A percentile compares a stretch with the other conserved stretches of the same genome.
Evolutionary conservation across 1,284 basidiomycete genomes (phyloP).

Genomic region (Ustilago tritici): DNA sequence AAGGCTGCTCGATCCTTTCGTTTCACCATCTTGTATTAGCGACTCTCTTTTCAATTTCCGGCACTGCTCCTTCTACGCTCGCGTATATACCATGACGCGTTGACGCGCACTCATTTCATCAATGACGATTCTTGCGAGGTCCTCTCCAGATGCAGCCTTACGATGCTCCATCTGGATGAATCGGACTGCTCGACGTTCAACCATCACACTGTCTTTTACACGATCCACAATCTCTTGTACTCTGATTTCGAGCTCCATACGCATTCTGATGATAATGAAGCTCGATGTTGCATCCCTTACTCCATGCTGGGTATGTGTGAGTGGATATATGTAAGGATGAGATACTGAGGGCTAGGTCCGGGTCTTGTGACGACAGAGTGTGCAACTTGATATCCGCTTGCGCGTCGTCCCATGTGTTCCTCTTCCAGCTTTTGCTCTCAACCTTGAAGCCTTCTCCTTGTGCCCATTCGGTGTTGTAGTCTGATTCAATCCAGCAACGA

Average conservation of each 20-base stretch:
- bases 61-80: constrained; percentile 7
- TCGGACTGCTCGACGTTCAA: constrained; percentile 6
- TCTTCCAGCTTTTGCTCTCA: neutral
- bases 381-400: constrained; percentile 14
- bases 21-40: constrained; percentile 21
- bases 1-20: constrained; percentile 2
- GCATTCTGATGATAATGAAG: neutral
- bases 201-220: constrained; percentile 21
- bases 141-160: constrained; percentile 4
- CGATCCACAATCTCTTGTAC: constrained; percentile 12
- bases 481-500: constrained; percentile 25
- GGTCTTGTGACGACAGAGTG: constrained; percentile 26
- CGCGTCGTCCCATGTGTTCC: neutral
- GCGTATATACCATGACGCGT: constrained; percentile 32
- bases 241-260: neutral
- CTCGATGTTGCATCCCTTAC: constrained; percentile 4
- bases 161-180: constrained; percentile 15
- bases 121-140: constrained; percentile 7
- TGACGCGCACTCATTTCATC: constrained; percentile 6
- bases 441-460: neutral
- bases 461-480: neutral
- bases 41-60: neutral
- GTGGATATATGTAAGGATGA: constrained; percentile 10
- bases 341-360: constrained; percentile 4
- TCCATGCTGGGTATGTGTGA: neutral